A percentile compares a stretch with the other conserved stretches of the same genome.
These are phyloP conservation scores for Coemansia sp. DNA, from an alignment of 192 early-diverging fungal species.

Conservation along the genomic window DNA sequence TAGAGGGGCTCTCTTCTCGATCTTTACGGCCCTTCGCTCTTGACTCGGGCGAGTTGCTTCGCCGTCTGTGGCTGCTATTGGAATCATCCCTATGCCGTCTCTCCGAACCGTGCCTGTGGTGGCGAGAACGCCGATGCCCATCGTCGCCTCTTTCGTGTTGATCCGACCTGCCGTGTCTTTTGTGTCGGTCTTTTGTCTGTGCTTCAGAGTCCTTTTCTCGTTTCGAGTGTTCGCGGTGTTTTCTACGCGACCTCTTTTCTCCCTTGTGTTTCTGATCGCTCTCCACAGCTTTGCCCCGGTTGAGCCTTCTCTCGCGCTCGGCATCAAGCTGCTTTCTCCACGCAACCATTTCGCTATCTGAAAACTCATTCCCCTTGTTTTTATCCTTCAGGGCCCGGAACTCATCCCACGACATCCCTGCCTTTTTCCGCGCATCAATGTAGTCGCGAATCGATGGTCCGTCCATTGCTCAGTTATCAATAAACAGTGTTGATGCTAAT, in stretches of 20 bases:
- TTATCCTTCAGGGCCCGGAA: constrained; percentile 47
- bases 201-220: constrained; percentile 3
- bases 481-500: not conserved
- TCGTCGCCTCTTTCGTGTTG: not conserved
- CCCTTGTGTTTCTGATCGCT: not conserved
- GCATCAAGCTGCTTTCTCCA: constrained; percentile 51
- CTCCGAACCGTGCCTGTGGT: not conserved
- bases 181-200: constrained; percentile 4
- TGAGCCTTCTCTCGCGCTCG: constrained; percentile 42
- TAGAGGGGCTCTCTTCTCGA: no score
- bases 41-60: constrained; percentile 13
- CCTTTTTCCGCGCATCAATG: constrained; percentile 49
- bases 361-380: constrained; percentile 32
- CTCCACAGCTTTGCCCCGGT: not conserved
- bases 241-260: constrained; percentile 1
- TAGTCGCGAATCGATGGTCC: constrained; percentile 46
- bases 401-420: constrained; percentile 49
- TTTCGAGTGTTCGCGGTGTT: not conserved
- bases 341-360: constrained; percentile 38
- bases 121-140: not conserved
- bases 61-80: constrained; percentile 11
- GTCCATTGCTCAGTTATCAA: constrained; percentile 11
- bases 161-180: not conserved
- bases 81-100: constrained; percentile 2
- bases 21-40: not conserved